Base-by-base conservation (phyloP, 179 eudicot genomes). In the Beta corolliflora region DNA sequence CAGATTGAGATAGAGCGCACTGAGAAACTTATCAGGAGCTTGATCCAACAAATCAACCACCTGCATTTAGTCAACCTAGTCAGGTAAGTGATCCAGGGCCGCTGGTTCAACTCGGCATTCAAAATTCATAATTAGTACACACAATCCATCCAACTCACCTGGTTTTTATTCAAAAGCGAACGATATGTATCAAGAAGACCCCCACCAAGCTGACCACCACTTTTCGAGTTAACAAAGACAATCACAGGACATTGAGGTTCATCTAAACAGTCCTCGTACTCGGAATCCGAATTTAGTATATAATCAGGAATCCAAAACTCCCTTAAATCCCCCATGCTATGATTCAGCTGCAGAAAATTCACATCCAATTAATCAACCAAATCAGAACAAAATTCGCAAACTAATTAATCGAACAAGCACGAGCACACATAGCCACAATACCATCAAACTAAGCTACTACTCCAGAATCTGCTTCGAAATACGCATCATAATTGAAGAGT, bases 171-270 rank as follows among this genome's bases (percentile, higher is more conserved):
- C 13, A 94, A 90, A 69, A 96, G 86, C 75, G 91, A 83, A 45
- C 97, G 93, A 64, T 93, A 96, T 55, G 98, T 92, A 70, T 85
- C 63, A 52, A 96, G 96, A 83, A 96, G 97, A 78, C 91, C 86
- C 68, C 97, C 97, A 68, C 99, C 99, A 56, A 96, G 89, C 85
- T 96, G 99, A 56, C 99, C 99, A 21, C 99, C 99, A 87, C 99
- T 96, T 89, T 87, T 91, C 55, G 98, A 94, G 89, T 96, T 96
- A 31, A 93, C 83, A 72, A 96, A 96, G 48, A 94, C 99, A 48
- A 96, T 66, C 45, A 93, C 93, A 36, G 97, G 99, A 77, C 92
- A 94, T n/a, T 74, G 79, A 21, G 97, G 97, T 81, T 73, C 83
- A 64, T 12, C 13, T 14, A 87, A 69, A 68, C 81, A 80, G 5